Evolutionary conservation across 306 rosid genomes (phyloP).

Genomic region (Vigna unguiculata): DNA sequence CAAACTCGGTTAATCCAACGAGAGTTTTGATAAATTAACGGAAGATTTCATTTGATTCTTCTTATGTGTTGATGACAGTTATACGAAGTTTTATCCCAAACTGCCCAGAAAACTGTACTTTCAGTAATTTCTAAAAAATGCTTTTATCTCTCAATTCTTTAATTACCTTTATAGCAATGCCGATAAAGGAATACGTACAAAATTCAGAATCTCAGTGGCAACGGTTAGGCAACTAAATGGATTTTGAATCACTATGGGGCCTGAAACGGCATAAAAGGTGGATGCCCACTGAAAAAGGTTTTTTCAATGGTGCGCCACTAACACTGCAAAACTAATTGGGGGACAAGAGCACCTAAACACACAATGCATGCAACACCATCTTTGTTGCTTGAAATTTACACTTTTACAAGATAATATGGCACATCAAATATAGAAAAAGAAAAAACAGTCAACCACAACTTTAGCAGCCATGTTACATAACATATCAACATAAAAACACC

Average conservation of each 20-base stretch:
- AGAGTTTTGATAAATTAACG: no score
- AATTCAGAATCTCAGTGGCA: neutral
- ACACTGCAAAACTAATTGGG: constrained; percentile 22
- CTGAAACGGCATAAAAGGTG: constrained; percentile 32
- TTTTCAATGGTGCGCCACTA: constrained; percentile 51
- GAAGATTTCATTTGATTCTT: no score
- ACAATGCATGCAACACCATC: constrained; percentile 41
- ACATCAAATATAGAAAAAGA: neutral
- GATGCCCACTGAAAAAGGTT: constrained; percentile 39
- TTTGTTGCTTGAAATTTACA: constrained; percentile 20
- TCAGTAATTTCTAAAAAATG: neutral
- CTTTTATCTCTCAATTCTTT: neutral
- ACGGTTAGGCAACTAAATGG: constrained; percentile 19
- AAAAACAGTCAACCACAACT: neutral
- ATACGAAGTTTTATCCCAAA: neutral
- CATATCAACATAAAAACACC: neutral
- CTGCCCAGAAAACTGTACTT: neutral
- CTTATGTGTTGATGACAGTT: no score
- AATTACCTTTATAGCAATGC: neutral
- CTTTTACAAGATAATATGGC: neutral
- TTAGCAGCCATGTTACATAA: neutral
- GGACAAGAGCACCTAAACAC: constrained; percentile 17
- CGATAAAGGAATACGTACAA: neutral
- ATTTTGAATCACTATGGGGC: constrained; percentile 40
- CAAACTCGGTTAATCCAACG: no score